Percentiles rank a stretch among this genome's conserved stretches.
Conservation (phyloP, 2,329 filamentous ascomycete genomes). For the Diaporthe citri region DNA sequence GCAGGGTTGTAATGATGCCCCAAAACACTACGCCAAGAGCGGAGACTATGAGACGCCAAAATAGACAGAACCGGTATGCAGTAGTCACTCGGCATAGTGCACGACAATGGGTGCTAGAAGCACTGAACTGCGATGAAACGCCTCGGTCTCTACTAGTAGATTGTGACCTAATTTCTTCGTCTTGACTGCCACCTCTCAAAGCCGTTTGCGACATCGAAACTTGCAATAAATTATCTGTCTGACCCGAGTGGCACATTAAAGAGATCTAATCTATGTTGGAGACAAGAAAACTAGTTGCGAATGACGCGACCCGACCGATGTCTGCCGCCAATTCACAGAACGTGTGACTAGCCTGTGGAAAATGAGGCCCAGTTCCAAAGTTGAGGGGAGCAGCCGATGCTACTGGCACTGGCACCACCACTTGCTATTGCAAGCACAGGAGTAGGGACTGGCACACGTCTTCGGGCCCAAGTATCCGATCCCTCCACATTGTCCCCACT, state of each 20-base stretch:
- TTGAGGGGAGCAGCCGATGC: not conserved
- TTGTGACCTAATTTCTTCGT: not conserved
- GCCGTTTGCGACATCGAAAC: not conserved
- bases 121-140: not conserved
- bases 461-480: conserved; percentile 29
- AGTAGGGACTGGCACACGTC: conserved; percentile 33
- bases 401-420: conserved; percentile 40
- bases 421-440: conserved; percentile 28
- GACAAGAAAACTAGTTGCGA: not conserved
- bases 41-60: not conserved
- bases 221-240: not conserved
- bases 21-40: not conserved
- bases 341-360: not conserved
- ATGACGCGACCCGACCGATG: no score
- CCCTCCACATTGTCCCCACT: conserved; percentile 38
- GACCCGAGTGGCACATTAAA: not conserved
- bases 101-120: not conserved
- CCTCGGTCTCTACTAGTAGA: not conserved
- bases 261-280: not conserved
- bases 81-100: not conserved
- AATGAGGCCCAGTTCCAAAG: not conserved
- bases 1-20: not conserved
- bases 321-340: not conserved
- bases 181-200: not conserved
- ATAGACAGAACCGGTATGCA: no score